Percentiles rank a stretch among this genome's conserved stretches.
Evolutionary conservation across 441 rosid species (phyloP).

Genomic region (Croton laevigatus): DNA sequence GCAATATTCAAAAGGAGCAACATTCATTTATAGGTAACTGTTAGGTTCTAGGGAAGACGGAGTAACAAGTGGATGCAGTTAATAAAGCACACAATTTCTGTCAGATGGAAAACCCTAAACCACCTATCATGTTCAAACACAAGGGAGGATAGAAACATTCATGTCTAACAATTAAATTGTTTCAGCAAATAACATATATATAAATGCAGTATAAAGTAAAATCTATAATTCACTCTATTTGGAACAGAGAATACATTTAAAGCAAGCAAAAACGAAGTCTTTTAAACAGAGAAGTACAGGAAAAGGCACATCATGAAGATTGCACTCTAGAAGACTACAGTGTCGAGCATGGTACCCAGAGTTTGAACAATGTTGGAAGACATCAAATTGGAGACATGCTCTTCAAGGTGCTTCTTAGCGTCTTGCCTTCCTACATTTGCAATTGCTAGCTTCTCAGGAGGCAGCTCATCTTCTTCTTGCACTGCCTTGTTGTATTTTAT

Average conservation of each 20-base stretch:
- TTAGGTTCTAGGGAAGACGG: too few species aligned
- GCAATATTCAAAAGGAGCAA: too few species aligned
- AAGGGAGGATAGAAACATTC: too few species aligned
- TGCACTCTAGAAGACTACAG: slow-evolving; percentile 64
- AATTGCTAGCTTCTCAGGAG: slow-evolving; percentile 89
- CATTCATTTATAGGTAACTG: too few species aligned
- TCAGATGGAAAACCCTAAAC: too few species aligned
- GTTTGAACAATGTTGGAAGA: slow-evolving; percentile 95
- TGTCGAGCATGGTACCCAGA: slow-evolving; percentile 95
- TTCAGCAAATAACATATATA: not conserved
- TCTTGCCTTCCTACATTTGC: slow-evolving; percentile 99
- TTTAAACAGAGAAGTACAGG: slow-evolving; percentile 2
- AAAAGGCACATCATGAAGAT: not conserved
- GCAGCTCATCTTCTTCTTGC: slow-evolving; percentile 91
- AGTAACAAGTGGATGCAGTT: too few species aligned
- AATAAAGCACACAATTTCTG: too few species aligned
- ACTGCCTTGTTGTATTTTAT: slow-evolving; percentile 91
- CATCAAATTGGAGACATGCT: slow-evolving; percentile 91
- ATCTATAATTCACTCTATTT: not conserved
- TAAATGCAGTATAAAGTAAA: not conserved
- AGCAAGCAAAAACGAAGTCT: not conserved
- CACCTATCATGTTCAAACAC: too few species aligned
- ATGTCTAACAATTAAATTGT: too few species aligned
- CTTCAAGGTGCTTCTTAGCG: slow-evolving; percentile 96
- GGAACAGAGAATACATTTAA: not conserved